Base-by-base conservation (phyloP, 2,329 filamentous ascomycete genomes). In the Magnaporthales sp. region DNA sequence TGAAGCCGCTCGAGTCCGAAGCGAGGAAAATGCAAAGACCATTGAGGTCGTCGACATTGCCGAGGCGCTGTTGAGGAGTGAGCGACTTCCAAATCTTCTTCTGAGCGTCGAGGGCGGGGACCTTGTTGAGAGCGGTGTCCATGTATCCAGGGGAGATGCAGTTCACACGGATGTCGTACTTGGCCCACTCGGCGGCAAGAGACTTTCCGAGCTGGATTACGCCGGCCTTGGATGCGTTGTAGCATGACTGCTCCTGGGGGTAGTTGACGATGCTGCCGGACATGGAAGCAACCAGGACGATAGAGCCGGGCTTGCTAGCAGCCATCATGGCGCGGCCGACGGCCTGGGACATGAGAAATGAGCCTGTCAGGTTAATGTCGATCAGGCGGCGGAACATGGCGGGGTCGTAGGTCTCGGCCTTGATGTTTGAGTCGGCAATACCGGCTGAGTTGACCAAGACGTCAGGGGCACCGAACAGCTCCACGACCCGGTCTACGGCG, bases 251-350 rank as follows among this genome's bases (percentile, higher is more conserved):
- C 80, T 92, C 89, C 79, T 93, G 91, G 7, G 91, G 91, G 81
- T 89, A 93, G 86, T 94, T 94, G 83, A 93, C 91, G 70, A 94
- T 87, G 79, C 87, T 86, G 70, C 91, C 91, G 64, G 89, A 92
- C 91, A 94, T 93, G 73, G 89, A 91, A 32, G 89, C 90, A 66
- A 93, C 86, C 69, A 92, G 86, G 73, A 93, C 83, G 74, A 93
- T 90, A 73, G 85, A 89, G 58, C 91, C 91, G 13, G 88, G 86
- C 78, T 88, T 88, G 73, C 84, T 83, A 67, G 86, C 84, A n/a
- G 83, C 80, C 78, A 93, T 92, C 89, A 92, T 92, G 72, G 85
- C 81, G 66, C 86, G 86, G 58, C 87, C 89, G 27, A 90, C 85
- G n/a, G 89, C 80, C 79, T 92, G 89, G 22, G 89, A 84, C 81